Evolutionary conservation across 441 rosid species (phyloP).

Genomic region (Bruguiera hainesii): DNA sequence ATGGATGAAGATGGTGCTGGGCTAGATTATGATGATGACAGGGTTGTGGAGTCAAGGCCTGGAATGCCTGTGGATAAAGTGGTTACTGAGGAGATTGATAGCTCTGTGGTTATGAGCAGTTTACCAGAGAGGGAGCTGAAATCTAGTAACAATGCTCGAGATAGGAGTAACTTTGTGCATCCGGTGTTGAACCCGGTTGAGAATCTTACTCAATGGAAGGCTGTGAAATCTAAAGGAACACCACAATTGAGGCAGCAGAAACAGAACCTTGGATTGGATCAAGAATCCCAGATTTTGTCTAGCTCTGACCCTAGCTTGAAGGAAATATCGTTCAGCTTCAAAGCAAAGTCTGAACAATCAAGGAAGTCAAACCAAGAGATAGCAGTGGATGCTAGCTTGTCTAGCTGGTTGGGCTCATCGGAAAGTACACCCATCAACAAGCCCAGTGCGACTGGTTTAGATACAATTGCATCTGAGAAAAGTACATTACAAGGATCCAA

Average conservation of each 20-base stretch:
- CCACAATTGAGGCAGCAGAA: conserved; percentile 39
- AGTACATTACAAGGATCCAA: conserved; percentile 32
- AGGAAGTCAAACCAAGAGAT: conserved; percentile 33
- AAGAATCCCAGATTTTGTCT: conserved; percentile 35
- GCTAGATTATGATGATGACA: conserved; percentile 36
- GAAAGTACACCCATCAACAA: conserved; percentile 44
- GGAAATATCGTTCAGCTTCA: conserved; percentile 31
- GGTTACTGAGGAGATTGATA: conserved; percentile 31
- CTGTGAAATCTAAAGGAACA: conserved; percentile 55
- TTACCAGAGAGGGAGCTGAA: conserved; percentile 30
- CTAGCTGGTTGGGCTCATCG: conserved; percentile 77
- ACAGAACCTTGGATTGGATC: conserved; percentile 39
- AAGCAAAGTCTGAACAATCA: conserved; percentile 25
- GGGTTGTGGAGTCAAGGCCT: conserved; percentile 22
- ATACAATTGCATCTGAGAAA: conserved; percentile 33
- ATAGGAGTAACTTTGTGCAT: conserved; percentile 49
- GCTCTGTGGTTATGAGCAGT: conserved; percentile 14
- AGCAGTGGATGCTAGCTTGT: conserved; percentile 84
- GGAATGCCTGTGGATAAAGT: conserved; percentile 12
- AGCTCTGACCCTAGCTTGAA: conserved; percentile 30
- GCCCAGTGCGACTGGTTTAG: conserved; percentile 23
- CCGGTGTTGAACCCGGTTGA: conserved; percentile 74
- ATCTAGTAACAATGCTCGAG: conserved; percentile 38
- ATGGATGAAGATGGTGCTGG: conserved; percentile 16
- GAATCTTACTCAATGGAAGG: conserved; percentile 78